Base-by-base conservation (phyloP, 306 rosid genomes). In the Vigna unguiculata region DNA sequence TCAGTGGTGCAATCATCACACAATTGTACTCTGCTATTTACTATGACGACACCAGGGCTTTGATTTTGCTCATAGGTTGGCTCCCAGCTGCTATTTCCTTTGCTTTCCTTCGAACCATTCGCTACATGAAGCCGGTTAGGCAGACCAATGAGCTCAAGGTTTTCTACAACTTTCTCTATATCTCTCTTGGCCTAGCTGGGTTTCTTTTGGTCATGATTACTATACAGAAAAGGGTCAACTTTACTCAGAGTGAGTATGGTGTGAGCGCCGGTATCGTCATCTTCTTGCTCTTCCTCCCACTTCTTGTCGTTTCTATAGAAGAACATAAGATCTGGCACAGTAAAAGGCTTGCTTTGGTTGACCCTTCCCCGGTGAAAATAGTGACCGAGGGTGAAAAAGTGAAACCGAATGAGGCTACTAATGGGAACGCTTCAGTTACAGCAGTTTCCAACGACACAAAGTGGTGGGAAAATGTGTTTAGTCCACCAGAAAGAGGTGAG, bases 51-150 rank as follows among this genome's bases (percentile, higher is more conserved):
- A 65, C 89, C 0, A 87, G 79, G n/a, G 78, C 85, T 40, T 74
- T 90, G 79, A 85, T 90, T 57, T 57, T 90, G 68, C 74, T 93
- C 38, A 83, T 89, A 0, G 93, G 89, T 2, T 93, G 96, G 98
- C 88, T 93, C 41, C 98, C 98, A 0, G 83, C 91, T 0, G 94
- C 82, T 16, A 63, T 87, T 4, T 86, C 96, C 9, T 85, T 90
- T 1, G 67, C 13, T 46, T 93, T 89, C 67, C 72, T 90, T 0
- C 69, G 81, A 15, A 87, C 92, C 20, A 57, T 90, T 36, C 81
- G 93, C 0, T 71, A 73, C 54, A 81, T 88, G 34, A 87, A 74
- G 70, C 88, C 85, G 1, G 72, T 69, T 45, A 80, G 71, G 3
- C 79, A 76, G 9, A 49, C 74, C 0, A 85, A 87, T 4, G 98